Evolutionary conservation across 345 rosid genomes (phyloP), one percentile per base, ranked within the genome.

Genomic region (Psidium friedrichsthalianum): DNA sequence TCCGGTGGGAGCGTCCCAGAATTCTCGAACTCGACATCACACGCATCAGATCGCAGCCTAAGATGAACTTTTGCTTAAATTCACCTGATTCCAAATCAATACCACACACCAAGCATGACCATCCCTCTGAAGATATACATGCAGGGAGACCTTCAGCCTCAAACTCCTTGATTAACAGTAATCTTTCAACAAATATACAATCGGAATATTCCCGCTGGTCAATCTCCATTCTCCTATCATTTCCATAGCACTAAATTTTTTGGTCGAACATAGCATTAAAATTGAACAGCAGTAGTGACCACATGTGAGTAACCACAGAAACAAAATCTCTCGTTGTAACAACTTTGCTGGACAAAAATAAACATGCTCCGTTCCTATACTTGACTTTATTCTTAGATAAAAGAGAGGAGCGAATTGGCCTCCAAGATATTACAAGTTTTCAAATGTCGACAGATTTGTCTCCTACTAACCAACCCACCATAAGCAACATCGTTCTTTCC

Each of bases 351-450:
- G 25, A 36, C 25, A 6, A 36, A 69, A 69, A 27, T 10, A 52
- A 52, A 27, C 36, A 82, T 27, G 54, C 36, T 52, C 18, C 58
- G 53, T 82, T 82, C 84, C 36, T 55, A 29, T 29, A 16, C 44
- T 80, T n/a, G 11, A 49, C 36, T 49, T 16, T 82, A 82, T 82
- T 51, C 0, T 82, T 69, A 32, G 40, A 56, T 56, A 84, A 57
- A 59, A 56, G 25, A 58, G 74, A 56, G 85, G 85, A 84, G 54
- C 85, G n/a, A 56, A 51, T 76, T 85, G 83, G 61, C 86, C 74
- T 36, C 29, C 53, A 85, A 69, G 22, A 47, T 47, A 1, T 59
- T 84, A 84, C 81, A 49, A 15, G 32, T 54, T 42, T 59, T 27
- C 74, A 58, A 36, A 83, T 56, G 84, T 83, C 58, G 20, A 69